Evolutionary conservation across 192 early-diverging fungal species (phyloP), one percentile per base, ranked within the genome.

Genomic region (Bifiguratus adelaidae): DNA sequence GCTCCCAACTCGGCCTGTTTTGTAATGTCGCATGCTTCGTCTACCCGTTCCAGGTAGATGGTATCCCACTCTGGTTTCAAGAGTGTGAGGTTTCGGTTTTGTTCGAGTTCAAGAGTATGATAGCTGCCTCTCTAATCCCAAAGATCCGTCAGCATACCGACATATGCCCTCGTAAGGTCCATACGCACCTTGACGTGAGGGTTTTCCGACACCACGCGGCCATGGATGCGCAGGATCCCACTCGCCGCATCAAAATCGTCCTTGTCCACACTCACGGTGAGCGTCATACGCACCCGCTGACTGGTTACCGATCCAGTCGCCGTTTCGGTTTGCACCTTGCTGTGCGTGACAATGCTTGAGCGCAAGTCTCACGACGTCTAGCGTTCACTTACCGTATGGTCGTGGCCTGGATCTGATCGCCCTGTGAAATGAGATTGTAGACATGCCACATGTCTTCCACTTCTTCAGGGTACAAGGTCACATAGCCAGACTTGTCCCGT

Each of bases 381-480:
- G 23, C 28, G 20, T 18, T 26, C 15, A 3, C 40, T 47, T 68
- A 85, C 82, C 87, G 60, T 52, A 95, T 74, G 12, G 93, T 92
- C 7, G 87, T 78, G 8, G 89, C 88, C 56, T 84, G 74, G 36
- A 99, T 75, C 47, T 72, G 68, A 77, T 99, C 96, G 44, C 83
- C 86, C 48, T 80, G 71, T 23, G 80, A 68, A 44, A 99, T 82
- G 23, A 88, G 73, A 58, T 86, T 90, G 68, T 94, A 92, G 26
- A 85, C 75, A 66, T 94, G 91, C 93, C 96, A 99, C 88, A 99
- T 91, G 65, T 99, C 96, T 50, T 99, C 93, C 40, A 80, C 60
- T 51, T 97, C 88, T 55, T 96, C 90, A 1, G 93, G 83, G 29
- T 76, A 69, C 32, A 99, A 70, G 2, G 77, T 85, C 21, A 96